Base-by-base conservation (phyloP, 257 asterid species). In the Ocimum tenuiflorum region DNA sequence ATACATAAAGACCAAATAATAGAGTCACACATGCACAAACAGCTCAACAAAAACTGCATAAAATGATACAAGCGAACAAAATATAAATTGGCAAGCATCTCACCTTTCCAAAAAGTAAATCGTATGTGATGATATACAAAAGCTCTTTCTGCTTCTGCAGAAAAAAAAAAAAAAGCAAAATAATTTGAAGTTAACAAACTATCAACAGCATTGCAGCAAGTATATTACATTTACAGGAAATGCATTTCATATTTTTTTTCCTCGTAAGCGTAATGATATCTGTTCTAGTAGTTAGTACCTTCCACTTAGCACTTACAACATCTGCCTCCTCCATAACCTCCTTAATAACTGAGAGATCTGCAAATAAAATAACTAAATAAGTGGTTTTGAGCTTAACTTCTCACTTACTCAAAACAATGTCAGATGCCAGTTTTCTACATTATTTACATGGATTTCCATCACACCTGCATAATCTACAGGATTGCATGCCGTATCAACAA, bases 51-150 rank as follows among this genome's bases (percentile, higher is more conserved):
- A 65, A 36, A 55, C 38, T 45, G 59, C 49, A 52, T 27, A 6
- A 10, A 7, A 50, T 3, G 23, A n/a, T 14, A 3, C 7, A 27
- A 14, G 4, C 39, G 63, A n/a, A 54, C 8, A 38, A 43, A 52
- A 41, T 42, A 51, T 13, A 9, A 60, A 24, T 55, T 19, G 36
- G 14, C 27, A 56, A 49, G 59, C 10, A 38, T 6, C 17, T 70
- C 57, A 89, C 95, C 97, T 86, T 88, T 57, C 99, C 94, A 67
- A 92, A 88, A 43, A 92, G 96, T 55, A 90, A 52, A 71, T 92
- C 99, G 75, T 92, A 87, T 39, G 77, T 50, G 59, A 87, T 83
- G 70, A 89, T 73, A 55, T 84, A 86, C 73, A 92, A 73, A 19
- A 87, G 79, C 57, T 86, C 95, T 56, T 70, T 78, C 82, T 85